Percentiles rank a stretch among this genome's conserved stretches.
Evolutionary conservation across 345 rosid species (phyloP).

Genomic region (Capsella bursapastoris): DNA sequence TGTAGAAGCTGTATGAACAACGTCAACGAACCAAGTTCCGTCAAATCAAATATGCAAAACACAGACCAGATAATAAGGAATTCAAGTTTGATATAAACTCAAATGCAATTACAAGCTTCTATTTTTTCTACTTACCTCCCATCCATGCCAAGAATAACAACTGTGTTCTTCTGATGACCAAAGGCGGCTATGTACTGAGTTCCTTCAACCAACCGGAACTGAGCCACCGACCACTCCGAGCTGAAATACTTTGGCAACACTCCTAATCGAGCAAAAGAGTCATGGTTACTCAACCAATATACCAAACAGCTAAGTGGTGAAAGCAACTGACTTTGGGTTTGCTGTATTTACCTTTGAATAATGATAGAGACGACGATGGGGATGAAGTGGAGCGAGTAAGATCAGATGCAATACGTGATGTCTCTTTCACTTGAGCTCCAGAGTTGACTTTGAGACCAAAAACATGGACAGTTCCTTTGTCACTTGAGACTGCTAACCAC

Average conservation of each 20-base stretch:
- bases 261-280: slow-evolving; percentile 51
- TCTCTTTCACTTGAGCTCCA: slow-evolving; percentile 59
- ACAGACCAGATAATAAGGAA: not conserved
- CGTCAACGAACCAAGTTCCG: slow-evolving; percentile 16
- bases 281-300: not conserved
- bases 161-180: slow-evolving; percentile 89
- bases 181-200: slow-evolving; percentile 85
- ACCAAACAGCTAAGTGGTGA: not conserved
- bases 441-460: slow-evolving; percentile 81
- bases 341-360: slow-evolving; percentile 65
- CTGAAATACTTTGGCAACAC: slow-evolving; percentile 96
- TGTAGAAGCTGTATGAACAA: slow-evolving; percentile 70
- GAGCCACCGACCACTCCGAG: slow-evolving; percentile 98
- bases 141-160: slow-evolving; percentile 89
- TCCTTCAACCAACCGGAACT: slow-evolving; percentile 86
- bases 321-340: slow-evolving; percentile 4
- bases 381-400: slow-evolving; percentile 42
- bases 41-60: slow-evolving; percentile 1
- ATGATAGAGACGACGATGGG: slow-evolving; percentile 59
- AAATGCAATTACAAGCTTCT: not conserved
- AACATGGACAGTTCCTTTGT: slow-evolving; percentile 97
- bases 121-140: slow-evolving; percentile 66
- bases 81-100: not conserved
- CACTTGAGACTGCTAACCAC: slow-evolving; percentile 97
- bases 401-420: slow-evolving; percentile 48